Percentiles rank a stretch among this genome's conserved stretches.
These are phyloP conservation scores for Ogataea zsoltii DNA, from an alignment of 805 yeast genomes.

Conservation along the genomic window DNA sequence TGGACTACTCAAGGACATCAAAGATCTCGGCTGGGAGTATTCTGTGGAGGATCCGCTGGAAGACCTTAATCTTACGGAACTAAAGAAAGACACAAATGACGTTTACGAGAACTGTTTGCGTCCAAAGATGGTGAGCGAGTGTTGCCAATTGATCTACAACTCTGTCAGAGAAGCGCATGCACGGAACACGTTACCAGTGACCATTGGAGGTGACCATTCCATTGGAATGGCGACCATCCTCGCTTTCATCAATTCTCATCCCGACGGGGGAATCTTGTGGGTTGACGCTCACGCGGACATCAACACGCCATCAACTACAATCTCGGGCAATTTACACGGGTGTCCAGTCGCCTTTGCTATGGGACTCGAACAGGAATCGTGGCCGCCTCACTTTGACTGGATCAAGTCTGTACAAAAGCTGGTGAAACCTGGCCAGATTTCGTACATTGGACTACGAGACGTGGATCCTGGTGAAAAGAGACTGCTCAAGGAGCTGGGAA, in stretches of 20 bases:
- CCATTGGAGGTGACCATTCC: slow-evolving; percentile 96
- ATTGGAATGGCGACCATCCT: slow-evolving; percentile 91
- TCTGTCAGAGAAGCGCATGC: slow-evolving; percentile 54
- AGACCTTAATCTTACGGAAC: slow-evolving; percentile 43
- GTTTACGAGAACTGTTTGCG: slow-evolving; percentile 62
- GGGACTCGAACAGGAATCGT: slow-evolving; percentile 69
- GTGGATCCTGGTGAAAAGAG: slow-evolving; percentile 84
- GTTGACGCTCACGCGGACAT: slow-evolving; percentile 98
- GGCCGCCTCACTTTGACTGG: slow-evolving; percentile 82
- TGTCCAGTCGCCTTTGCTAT: slow-evolving; percentile 91
- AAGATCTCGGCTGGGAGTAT: slow-evolving; percentile 72
- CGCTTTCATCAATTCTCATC: slow-evolving; percentile 75
- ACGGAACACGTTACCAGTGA: slow-evolving; percentile 63
- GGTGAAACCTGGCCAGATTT: slow-evolving; percentile 69
- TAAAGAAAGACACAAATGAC: slow-evolving; percentile 48
- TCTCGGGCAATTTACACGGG: slow-evolving; percentile 92
- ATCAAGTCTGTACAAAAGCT: slow-evolving; percentile 49
- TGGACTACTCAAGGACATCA: slow-evolving; percentile 66
- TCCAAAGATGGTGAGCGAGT: slow-evolving; percentile 73
- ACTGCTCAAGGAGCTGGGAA: slow-evolving; percentile 67
- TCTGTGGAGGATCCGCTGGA: slow-evolving; percentile 54
- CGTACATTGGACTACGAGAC: slow-evolving; percentile 93
- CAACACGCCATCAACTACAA: slow-evolving; percentile 82
- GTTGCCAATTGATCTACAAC: slow-evolving; percentile 63
- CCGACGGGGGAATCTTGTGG: slow-evolving; percentile 92